A percentile compares a stretch with the other conserved stretches of the same genome.
These are phyloP conservation scores for Tricladium varicosporioides DNA, from an alignment of 2,329 filamentous ascomycete species.

Conservation along the genomic window DNA sequence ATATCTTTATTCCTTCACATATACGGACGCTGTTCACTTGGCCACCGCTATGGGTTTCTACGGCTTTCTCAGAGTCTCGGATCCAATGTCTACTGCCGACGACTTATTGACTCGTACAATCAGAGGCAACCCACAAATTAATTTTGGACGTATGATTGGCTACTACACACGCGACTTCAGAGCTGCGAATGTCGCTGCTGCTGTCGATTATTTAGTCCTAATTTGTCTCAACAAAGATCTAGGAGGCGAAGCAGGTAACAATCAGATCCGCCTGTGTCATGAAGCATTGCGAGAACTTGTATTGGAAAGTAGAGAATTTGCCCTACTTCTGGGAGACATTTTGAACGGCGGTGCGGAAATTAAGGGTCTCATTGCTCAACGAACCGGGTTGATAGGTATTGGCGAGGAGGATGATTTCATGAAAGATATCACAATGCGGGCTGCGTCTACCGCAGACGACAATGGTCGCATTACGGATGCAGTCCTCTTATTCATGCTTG, in stretches of 20 bases:
- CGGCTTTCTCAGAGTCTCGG: conserved; percentile 81
- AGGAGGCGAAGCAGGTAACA: conserved; percentile 67
- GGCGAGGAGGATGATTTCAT: conserved; percentile 81
- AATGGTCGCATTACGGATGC: conserved; percentile 92
- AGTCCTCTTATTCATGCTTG: conserved; percentile 89
- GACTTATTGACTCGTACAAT: conserved; percentile 67
- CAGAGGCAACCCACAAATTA: conserved; percentile 75
- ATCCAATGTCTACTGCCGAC: conserved; percentile 71
- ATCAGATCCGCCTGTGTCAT: conserved; percentile 81
- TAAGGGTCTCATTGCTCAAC: conserved; percentile 82
- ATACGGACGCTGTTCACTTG: conserved; percentile 93
- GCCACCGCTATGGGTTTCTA: conserved; percentile 87
- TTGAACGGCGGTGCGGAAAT: conserved; percentile 81
- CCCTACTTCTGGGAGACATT: conserved; percentile 89
- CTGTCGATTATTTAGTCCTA: conserved; percentile 87
- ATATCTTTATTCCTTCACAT: conserved; percentile 88
- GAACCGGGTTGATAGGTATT: conserved; percentile 77
- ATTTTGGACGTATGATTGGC: conserved; percentile 89
- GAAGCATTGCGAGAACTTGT: conserved; percentile 91
- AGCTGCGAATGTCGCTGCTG: conserved; percentile 81
- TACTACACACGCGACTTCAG: conserved; percentile 97
- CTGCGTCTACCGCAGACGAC: conserved; percentile 89
- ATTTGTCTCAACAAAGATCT: conserved; percentile 91
- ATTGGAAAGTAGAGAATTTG: conserved; percentile 95
- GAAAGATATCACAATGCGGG: conserved; percentile 87